phyloP scores from a whole-genome alignment of 106 monocot species.

The Acanthochlamys bracteata region DNA sequence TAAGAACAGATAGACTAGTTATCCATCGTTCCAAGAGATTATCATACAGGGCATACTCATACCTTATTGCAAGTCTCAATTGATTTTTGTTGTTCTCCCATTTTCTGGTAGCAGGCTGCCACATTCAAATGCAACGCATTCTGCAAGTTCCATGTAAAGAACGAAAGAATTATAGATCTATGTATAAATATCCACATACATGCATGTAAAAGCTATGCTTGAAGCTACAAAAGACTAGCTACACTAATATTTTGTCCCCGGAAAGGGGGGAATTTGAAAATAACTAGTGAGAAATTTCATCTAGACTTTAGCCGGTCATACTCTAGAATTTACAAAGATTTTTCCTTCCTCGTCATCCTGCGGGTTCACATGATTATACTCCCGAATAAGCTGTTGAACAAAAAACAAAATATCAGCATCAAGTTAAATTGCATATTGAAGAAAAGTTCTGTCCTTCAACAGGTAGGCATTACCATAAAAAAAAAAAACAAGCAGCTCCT shows the following conservation, averaged over 20 bases:
- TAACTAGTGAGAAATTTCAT: too few species aligned
- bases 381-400: constrained; percentile 64
- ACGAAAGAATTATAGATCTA: too few species aligned
- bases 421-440: constrained; percentile 2
- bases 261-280: too few species aligned
- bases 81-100: constrained; percentile 84
- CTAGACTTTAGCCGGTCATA: too few species aligned
- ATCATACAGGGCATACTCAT: not conserved
- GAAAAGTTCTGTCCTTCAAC: not conserved
- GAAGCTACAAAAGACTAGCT: too few species aligned
- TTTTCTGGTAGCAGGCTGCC: constrained; percentile 95
- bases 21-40: too few species aligned
- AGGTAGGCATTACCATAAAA: too few species aligned
- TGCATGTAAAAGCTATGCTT: too few species aligned
- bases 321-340: constrained; percentile 87
- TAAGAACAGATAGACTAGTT: too few species aligned
- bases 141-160: constrained; percentile 31
- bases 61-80: constrained; percentile 93
- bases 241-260: too few species aligned
- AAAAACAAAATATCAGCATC: constrained; percentile 8
- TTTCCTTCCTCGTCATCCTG: constrained; percentile 92
- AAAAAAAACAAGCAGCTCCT: too few species aligned
- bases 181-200: too few species aligned
- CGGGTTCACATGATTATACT: constrained; percentile 98
- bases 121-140: constrained; percentile 87